A percentile compares a stretch with the other conserved stretches of the same genome.
Conservation (phyloP, 1,284 basidiomycete genomes). For the Irpex lacteus region DNA sequence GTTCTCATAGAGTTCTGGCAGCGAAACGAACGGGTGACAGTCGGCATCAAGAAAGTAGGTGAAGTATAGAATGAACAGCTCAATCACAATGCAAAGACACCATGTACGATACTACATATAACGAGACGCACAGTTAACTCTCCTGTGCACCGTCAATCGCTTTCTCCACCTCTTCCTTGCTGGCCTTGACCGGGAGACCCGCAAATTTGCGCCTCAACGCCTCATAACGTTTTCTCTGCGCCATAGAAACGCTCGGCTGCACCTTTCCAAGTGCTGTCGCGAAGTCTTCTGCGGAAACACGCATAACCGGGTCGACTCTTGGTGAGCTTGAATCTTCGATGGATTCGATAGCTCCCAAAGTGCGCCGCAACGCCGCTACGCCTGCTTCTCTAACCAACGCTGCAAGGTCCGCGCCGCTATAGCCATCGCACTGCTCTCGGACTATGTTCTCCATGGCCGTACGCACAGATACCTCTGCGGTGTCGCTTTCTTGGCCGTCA, state of each 20-base stretch:
- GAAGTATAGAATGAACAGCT: constrained; percentile 39
- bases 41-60: constrained; percentile 81
- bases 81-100: background rate
- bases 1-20: constrained; percentile 89
- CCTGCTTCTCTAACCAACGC: constrained; percentile 89
- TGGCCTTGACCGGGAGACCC: constrained; percentile 36
- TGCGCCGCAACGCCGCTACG: constrained; percentile 75
- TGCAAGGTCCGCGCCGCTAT: constrained; percentile 88
- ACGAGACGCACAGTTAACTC: background rate
- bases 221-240: constrained; percentile 84
- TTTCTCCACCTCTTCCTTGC: constrained; percentile 13
- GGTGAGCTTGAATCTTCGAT: constrained; percentile 34
- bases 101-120: background rate
- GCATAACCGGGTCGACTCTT: constrained; percentile 25
- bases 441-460: constrained; percentile 47
- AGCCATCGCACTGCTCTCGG: constrained; percentile 72
- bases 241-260: constrained; percentile 79
- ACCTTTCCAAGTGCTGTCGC: constrained; percentile 77
- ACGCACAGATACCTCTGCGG: constrained; percentile 27
- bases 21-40: constrained; percentile 77
- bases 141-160: constrained; percentile 2
- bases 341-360: constrained; percentile 63
- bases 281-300: constrained; percentile 72
- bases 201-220: constrained; percentile 77
- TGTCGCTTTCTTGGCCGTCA: constrained; percentile 16